Conservation (phyloP, 257 asterid genomes). For the Gentiana straminea region DNA sequence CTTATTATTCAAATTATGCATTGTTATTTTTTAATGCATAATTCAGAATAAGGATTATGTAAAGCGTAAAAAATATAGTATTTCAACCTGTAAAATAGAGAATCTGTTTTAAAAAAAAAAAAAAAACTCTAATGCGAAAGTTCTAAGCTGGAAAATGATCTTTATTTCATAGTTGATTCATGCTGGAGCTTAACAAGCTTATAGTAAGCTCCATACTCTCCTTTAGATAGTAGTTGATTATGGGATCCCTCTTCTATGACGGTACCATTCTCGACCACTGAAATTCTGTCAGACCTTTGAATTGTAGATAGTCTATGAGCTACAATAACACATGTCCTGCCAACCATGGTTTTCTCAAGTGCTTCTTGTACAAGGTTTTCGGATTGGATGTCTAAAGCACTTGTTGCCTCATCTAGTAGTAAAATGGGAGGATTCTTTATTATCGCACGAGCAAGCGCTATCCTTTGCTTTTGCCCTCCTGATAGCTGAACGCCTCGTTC, state of each 20-base stretch:
- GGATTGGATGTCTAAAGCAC: slow-evolving; percentile 33
- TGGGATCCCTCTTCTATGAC: slow-evolving; percentile 38
- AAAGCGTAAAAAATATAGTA: too few species aligned
- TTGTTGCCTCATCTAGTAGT: slow-evolving; percentile 50
- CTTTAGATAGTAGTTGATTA: slow-evolving; percentile 25
- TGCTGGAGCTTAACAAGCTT: slow-evolving; percentile 32
- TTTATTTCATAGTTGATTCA: slow-evolving; percentile 4
- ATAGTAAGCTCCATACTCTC: slow-evolving; percentile 31
- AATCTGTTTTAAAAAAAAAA: too few species aligned
- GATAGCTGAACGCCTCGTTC: slow-evolving; percentile 50
- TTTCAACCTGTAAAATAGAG: too few species aligned
- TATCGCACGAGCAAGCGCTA: slow-evolving; percentile 44
- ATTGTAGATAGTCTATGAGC: slow-evolving; percentile 48
- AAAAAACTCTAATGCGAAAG: too few species aligned
- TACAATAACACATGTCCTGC: slow-evolving; percentile 34
- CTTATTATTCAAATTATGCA: too few species aligned
- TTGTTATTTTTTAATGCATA: too few species aligned
- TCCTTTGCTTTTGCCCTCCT: slow-evolving; percentile 53
- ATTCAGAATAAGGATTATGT: too few species aligned
- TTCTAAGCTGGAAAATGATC: neutral
- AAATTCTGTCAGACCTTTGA: slow-evolving; percentile 31
- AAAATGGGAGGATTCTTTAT: slow-evolving; percentile 36
- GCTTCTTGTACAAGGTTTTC: slow-evolving; percentile 50
- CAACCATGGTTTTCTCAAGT: slow-evolving; percentile 38
- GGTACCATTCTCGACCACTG: slow-evolving; percentile 33